Conservation (phyloP, 352 stramenopile genomes). For the Globisporangium camurandrum region DNA sequence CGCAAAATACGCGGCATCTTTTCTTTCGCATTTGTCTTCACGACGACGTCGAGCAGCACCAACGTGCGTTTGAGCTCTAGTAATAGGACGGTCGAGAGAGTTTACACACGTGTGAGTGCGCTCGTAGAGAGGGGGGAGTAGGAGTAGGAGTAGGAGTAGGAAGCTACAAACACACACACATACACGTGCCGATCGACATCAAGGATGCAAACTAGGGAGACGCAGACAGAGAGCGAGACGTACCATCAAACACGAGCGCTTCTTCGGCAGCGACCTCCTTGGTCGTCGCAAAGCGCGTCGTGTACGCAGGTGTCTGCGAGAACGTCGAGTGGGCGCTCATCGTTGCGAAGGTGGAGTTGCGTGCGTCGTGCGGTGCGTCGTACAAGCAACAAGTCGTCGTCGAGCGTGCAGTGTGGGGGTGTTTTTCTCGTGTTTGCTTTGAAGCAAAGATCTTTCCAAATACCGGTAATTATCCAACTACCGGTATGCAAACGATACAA, state of each 20-base stretch:
- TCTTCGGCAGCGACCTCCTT: slow-evolving; percentile 57
- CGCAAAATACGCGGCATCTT: slow-evolving; percentile 76
- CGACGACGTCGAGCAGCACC: slow-evolving; percentile 56
- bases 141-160: no score
- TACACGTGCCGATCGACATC: not conserved
- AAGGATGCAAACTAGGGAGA: not conserved
- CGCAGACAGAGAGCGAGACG: slow-evolving; percentile 3
- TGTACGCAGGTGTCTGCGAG: slow-evolving; percentile 65
- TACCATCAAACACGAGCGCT: slow-evolving; percentile 59
- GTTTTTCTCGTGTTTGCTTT: no score
- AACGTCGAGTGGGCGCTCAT: slow-evolving; percentile 76
- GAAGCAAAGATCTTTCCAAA: no score
- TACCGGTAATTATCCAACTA: no score
- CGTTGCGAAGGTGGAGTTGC: no score
- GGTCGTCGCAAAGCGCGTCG: slow-evolving; percentile 18
- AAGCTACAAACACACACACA: not conserved
- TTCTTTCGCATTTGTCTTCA: slow-evolving; percentile 83
- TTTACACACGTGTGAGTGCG: not conserved
- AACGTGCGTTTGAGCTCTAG: slow-evolving; percentile 74
- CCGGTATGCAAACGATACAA: no score
- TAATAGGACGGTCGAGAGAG: slow-evolving; percentile 4
- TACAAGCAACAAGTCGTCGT: no score
- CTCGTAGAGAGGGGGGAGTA: not conserved
- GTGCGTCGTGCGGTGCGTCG: no score
- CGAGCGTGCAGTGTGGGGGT: no score